Evolutionary conservation across 306 rosid genomes (phyloP).

Genomic region (Lagenaria siceraria): DNA sequence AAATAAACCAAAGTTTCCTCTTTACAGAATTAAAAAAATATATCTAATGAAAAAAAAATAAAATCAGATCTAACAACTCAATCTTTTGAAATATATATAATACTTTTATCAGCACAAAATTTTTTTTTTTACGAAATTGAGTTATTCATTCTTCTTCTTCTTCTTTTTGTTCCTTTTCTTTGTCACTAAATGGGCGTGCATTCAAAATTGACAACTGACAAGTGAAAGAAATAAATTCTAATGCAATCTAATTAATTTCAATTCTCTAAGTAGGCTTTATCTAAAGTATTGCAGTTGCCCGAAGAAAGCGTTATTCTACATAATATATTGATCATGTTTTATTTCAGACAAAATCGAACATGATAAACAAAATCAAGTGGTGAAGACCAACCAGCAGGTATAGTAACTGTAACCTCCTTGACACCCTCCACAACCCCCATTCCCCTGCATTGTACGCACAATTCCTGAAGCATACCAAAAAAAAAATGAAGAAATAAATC

Average conservation of each 20-base stretch:
- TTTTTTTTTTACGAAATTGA: not conserved
- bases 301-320: not conserved
- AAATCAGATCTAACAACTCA: not conserved
- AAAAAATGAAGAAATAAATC: conserved; percentile 16
- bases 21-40: not conserved
- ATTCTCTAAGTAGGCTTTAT: not conserved
- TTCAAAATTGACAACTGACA: not conserved
- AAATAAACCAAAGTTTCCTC: not conserved
- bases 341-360: not conserved
- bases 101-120: no score
- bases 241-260: not conserved
- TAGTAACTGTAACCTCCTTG: conserved; percentile 66
- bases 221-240: not conserved
- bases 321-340: not conserved
- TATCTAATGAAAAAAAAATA: not conserved
- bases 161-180: not conserved
- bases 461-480: conserved; percentile 34
- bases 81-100: not conserved
- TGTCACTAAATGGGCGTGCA: not conserved
- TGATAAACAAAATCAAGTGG: not conserved
- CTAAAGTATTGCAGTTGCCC: not conserved
- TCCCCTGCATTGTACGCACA: conserved; percentile 65
- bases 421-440: conserved; percentile 72
- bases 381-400: conserved; percentile 79
- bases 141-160: not conserved